Evolutionary conservation across 208 protist species (phyloP).

Genomic region (Trypanosomatidae sp.): DNA sequence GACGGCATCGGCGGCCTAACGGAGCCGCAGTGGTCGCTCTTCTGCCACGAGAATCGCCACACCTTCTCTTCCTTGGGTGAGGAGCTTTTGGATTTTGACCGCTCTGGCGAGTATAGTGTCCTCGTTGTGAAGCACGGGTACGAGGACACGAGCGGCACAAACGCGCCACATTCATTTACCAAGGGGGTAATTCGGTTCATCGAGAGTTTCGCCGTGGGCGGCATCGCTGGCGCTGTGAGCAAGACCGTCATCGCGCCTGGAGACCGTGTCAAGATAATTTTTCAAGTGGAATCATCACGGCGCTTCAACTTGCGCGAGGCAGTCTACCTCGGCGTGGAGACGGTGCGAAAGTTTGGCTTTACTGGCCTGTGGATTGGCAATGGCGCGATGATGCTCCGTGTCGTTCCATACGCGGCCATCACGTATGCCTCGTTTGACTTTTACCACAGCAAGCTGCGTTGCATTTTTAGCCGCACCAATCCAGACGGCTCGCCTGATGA

Average conservation of each 20-base stretch:
- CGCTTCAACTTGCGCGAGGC: constrained; percentile 71
- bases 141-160: constrained; percentile 7
- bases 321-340: constrained; percentile 56
- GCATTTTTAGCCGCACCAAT: constrained; percentile 15
- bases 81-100: constrained; percentile 59
- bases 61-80: constrained; percentile 55
- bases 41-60: constrained; percentile 70
- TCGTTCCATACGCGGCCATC: constrained; percentile 94
- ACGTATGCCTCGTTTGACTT: constrained; percentile 94
- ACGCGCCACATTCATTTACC: constrained; percentile 20
- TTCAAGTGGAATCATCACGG: constrained; percentile 87
- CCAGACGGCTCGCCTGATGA: constrained; percentile 42
- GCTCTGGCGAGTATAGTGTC: constrained; percentile 66
- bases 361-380: constrained; percentile 94
- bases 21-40: constrained; percentile 65
- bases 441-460: constrained; percentile 56
- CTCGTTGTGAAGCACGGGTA: constrained; percentile 39
- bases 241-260: constrained; percentile 93
- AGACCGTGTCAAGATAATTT: constrained; percentile 96
- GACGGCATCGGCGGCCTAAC: constrained; percentile 55
- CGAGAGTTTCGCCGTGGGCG: constrained; percentile 92
- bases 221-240: constrained; percentile 92
- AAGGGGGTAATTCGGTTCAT: constrained; percentile 69
- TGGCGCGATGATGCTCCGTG: constrained; percentile 94
- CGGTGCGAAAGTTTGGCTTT: constrained; percentile 84